These are phyloP conservation scores for Rhynchospora pubera DNA, from an alignment of 176 grass and related monocot species.

Conservation along the genomic window DNA sequence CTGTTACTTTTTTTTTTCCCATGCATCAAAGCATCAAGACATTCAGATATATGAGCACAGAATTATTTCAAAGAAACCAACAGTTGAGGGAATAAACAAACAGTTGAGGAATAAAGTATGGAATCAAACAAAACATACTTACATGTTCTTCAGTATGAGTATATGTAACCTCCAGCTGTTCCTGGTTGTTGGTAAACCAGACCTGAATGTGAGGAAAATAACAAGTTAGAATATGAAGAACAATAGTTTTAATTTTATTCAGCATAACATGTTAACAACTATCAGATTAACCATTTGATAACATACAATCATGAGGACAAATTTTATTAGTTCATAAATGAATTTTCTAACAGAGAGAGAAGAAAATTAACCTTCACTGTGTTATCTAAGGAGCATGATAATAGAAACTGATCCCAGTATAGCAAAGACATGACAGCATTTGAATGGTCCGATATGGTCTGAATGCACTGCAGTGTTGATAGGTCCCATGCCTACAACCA, in stretches of 20 bases:
- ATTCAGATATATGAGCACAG: neutral
- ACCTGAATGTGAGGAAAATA: slow-evolving; percentile 30
- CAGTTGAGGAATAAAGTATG: neutral
- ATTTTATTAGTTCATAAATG: neutral
- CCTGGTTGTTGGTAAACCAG: slow-evolving; percentile 74
- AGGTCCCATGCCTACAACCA: slow-evolving; percentile 92
- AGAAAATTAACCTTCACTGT: slow-evolving; percentile 67
- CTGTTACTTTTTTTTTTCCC: neutral
- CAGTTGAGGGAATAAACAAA: too few relatives aligned
- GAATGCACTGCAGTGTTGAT: slow-evolving; percentile 74
- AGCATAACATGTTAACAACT: neutral
- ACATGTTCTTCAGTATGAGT: slow-evolving; percentile 92
- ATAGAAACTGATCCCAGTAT: slow-evolving; percentile 94
- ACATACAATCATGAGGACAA: neutral
- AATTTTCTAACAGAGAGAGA: neutral
- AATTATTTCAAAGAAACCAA: neutral
- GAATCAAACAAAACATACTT: slow-evolving; percentile 15
- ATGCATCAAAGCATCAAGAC: neutral
- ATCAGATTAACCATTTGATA: neutral
- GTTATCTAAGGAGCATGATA: slow-evolving; percentile 91
- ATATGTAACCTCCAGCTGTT: slow-evolving; percentile 80
- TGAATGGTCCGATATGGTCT: slow-evolving; percentile 79
- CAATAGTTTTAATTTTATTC: neutral
- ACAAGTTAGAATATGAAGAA: neutral
- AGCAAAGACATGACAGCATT: slow-evolving; percentile 81